These are phyloP conservation scores for Rhizoctonia solani DNA, from an alignment of 1,284 basidiomycete species.

Conservation along the genomic window DNA sequence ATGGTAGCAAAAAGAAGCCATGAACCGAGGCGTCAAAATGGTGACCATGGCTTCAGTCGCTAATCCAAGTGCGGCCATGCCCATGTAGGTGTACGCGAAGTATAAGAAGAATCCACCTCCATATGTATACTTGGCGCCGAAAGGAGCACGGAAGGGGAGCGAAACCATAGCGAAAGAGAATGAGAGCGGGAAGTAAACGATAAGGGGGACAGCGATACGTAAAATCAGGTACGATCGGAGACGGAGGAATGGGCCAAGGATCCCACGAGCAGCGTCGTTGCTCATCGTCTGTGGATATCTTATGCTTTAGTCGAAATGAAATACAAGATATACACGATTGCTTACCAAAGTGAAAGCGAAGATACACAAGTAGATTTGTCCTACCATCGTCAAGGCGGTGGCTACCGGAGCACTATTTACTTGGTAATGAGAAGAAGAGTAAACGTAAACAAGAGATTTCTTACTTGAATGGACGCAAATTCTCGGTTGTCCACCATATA, in stretches of 20 bases:
- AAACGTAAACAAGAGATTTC: neutral
- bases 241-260: constrained; percentile 49
- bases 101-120: constrained; percentile 52
- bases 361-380: constrained; percentile 52
- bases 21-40: constrained; percentile 38
- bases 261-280: constrained; percentile 43
- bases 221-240: constrained; percentile 46
- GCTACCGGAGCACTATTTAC: constrained; percentile 48
- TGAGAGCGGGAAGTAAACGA: constrained; percentile 45
- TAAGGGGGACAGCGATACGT: constrained; percentile 45
- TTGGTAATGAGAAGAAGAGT: neutral
- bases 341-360: constrained; percentile 36
- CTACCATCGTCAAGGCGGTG: constrained; percentile 52
- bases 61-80: constrained; percentile 42
- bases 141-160: constrained; percentile 47
- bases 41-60: constrained; percentile 45
- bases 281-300: neutral
- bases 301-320: neutral
- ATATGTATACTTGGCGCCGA: constrained; percentile 45
- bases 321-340: neutral
- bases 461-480: constrained; percentile 50
- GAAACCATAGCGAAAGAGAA: constrained; percentile 49
- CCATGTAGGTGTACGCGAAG: constrained; percentile 46
- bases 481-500: constrained; percentile 45
- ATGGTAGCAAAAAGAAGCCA: constrained; percentile 39